phyloP scores from a whole-genome alignment of 2,329 filamentous ascomycete species.

The Chaetomiaceae sp. region DNA sequence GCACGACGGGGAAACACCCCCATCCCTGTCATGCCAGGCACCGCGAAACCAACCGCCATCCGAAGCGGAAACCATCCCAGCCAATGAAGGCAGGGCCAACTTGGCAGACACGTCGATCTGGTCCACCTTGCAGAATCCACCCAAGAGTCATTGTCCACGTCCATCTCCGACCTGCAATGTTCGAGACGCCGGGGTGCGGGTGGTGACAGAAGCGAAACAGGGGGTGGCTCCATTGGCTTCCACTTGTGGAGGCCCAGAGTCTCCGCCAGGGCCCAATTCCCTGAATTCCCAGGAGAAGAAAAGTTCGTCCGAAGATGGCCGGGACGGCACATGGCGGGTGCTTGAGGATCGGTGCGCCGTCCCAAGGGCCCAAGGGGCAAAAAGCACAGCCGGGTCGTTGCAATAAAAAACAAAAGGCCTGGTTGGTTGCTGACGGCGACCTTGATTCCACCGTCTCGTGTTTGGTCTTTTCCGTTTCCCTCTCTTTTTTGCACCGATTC shows the following conservation, averaged over 20 bases:
- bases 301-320: conserved; percentile 11
- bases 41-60: conserved; percentile 18
- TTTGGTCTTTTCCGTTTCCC: too few species aligned
- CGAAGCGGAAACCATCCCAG: conserved; percentile 17
- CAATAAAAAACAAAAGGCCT: too few species aligned
- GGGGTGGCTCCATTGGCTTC: conserved; percentile 16
- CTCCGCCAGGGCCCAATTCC: neutral
- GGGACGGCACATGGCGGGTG: conserved; percentile 9
- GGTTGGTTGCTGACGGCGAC: too few species aligned
- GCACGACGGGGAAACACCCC: conserved; percentile 14
- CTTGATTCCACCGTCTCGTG: too few species aligned
- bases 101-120: conserved; percentile 14
- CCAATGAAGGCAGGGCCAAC: conserved; percentile 10
- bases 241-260: conserved; percentile 4
- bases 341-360: too few species aligned
- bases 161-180: neutral
- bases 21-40: conserved; percentile 13
- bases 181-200: neutral
- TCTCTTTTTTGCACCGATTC: too few species aligned
- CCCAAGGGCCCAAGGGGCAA: neutral
- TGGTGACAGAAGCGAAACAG: conserved; percentile 8
- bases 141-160: conserved; percentile 14
- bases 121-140: conserved; percentile 9
- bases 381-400: conserved; percentile 1
- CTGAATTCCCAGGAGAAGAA: neutral